Percentiles rank a stretch among this genome's conserved stretches.
Conservation (phyloP, 306 rosid species). For the Benincasa hispida region DNA sequence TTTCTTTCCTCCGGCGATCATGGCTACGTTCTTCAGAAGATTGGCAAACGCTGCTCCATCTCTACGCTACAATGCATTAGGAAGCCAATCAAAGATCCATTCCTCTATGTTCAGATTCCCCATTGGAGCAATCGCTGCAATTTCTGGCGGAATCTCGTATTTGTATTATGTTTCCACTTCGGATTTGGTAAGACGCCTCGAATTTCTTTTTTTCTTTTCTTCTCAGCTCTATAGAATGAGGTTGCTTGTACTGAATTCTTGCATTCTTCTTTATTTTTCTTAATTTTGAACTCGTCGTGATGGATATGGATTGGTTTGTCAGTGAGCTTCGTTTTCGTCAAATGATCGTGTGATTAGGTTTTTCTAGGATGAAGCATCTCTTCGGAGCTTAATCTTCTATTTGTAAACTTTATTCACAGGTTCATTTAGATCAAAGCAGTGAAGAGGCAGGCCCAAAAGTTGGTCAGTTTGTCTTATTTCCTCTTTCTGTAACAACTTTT, state of each 20-base stretch:
- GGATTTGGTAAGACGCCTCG: slow-evolving; percentile 31
- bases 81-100: slow-evolving; percentile 31
- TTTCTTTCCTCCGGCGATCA: slow-evolving; percentile 14
- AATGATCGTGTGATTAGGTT: neutral
- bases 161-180: slow-evolving; percentile 46
- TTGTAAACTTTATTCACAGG: slow-evolving; percentile 24
- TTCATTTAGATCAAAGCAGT: slow-evolving; percentile 29
- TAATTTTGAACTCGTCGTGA: neutral
- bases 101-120: slow-evolving; percentile 35
- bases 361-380: neutral
- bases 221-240: neutral
- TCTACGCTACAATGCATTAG: slow-evolving; percentile 23
- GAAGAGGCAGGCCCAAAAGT: slow-evolving; percentile 29
- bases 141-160: slow-evolving; percentile 75
- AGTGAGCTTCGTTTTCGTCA: neutral
- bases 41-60: slow-evolving; percentile 47
- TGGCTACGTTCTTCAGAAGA: slow-evolving; percentile 63
- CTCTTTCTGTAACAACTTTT: neutral
- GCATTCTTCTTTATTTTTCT: neutral
- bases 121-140: slow-evolving; percentile 59
- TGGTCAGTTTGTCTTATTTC: slow-evolving; percentile 28
- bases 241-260: neutral
- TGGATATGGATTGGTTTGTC: neutral
- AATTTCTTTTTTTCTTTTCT: neutral
- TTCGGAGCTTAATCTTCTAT: neutral